These are phyloP conservation scores for Blyttiomyces sp. DNA, from an alignment of 371 early-diverging fungal genomes.

Conservation along the genomic window DNA sequence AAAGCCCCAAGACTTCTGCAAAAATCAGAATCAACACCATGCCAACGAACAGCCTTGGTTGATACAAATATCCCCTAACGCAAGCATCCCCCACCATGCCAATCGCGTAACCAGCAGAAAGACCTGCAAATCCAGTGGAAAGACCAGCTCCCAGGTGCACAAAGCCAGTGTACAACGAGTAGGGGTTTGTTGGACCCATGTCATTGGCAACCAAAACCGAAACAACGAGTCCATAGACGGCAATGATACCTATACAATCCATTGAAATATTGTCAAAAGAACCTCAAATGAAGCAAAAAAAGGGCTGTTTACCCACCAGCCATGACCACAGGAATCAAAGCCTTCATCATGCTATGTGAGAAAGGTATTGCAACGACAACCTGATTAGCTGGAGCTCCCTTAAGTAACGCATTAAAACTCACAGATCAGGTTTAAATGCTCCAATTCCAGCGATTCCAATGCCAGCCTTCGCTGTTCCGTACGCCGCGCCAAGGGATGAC, in stretches of 20 bases:
- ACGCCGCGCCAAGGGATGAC: constrained; percentile 82
- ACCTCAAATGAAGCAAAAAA: background rate
- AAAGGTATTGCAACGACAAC: too few relatives aligned
- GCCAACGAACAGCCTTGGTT: constrained; percentile 89
- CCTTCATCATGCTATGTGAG: constrained; percentile 76
- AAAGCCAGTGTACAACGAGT: constrained; percentile 68
- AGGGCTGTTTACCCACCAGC: constrained; percentile 29
- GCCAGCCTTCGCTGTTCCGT: constrained; percentile 96
- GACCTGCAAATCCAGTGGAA: constrained; percentile 85
- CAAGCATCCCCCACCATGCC: constrained; percentile 94
- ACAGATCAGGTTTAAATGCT: constrained; percentile 85
- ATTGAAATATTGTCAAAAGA: background rate
- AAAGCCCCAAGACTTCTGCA: constrained; percentile 54
- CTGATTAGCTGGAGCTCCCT: too few relatives aligned
- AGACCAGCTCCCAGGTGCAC: constrained; percentile 92
- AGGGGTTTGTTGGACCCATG: constrained; percentile 50
- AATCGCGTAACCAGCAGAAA: constrained; percentile 95
- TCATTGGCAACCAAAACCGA: constrained; percentile 84
- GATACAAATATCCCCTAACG: constrained; percentile 86
- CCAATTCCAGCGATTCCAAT: constrained; percentile 94
- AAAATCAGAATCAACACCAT: constrained; percentile 57
- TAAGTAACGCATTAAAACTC: constrained; percentile 15
- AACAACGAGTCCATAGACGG: constrained; percentile 95
- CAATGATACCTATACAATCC: constrained; percentile 82
- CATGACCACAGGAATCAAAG: constrained; percentile 93